These are phyloP conservation scores for Teratosphaeria epicoccoides DNA, from an alignment of 2,329 filamentous ascomycete genomes.

Conservation along the genomic window DNA sequence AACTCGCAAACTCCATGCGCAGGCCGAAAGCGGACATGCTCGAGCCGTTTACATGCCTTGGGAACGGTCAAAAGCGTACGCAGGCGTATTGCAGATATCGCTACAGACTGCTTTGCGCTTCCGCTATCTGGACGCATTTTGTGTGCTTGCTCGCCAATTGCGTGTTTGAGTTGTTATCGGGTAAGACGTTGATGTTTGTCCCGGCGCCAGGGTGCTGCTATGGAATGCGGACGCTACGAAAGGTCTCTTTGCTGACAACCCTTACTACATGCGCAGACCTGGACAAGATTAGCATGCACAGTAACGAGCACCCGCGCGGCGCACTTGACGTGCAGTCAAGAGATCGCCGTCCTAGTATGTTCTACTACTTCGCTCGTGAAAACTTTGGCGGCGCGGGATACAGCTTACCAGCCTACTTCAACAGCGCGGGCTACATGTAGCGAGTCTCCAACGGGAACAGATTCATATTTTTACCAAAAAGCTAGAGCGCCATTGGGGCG, in stretches of 20 bases:
- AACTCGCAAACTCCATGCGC: conserved; percentile 3
- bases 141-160: conserved; percentile 1
- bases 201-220: neutral
- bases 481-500: neutral
- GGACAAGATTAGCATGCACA: neutral
- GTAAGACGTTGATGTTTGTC: neutral
- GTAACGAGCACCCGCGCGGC: too few species aligned
- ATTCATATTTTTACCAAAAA: neutral
- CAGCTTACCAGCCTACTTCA: neutral
- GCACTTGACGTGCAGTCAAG: too few species aligned
- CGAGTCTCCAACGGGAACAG: neutral
- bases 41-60: conserved; percentile 4
- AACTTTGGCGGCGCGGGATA: too few species aligned
- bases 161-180: neutral
- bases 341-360: too few species aligned
- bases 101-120: neutral
- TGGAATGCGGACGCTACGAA: neutral
- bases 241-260: too few species aligned
- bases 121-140: neutral
- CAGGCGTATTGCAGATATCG: conserved; percentile 2
- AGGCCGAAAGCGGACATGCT: conserved; percentile 16
- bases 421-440: neutral
- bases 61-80: conserved; percentile 14
- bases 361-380: too few species aligned
- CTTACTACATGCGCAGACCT: neutral